Evolutionary conservation across 352 stramenopile species (phyloP).

Genomic region (Discostella stelligera): DNA sequence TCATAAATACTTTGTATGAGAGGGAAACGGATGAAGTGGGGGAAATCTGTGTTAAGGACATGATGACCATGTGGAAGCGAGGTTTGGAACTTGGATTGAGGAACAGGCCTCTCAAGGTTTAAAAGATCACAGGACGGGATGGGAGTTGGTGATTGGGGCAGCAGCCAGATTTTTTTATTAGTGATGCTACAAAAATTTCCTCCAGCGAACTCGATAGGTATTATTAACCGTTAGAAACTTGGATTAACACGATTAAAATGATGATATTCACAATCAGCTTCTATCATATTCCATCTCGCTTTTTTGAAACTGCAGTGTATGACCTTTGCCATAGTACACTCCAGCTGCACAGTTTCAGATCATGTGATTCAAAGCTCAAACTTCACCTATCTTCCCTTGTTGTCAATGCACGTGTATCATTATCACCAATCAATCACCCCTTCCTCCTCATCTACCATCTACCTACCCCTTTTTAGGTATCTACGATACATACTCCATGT

Average conservation of each 20-base stretch:
- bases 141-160: not conserved
- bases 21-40: conserved; percentile 67
- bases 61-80: conserved; percentile 65
- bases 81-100: conserved; percentile 54
- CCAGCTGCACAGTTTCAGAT: too few species aligned
- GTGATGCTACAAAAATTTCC: not conserved
- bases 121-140: not conserved
- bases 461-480: too few species aligned
- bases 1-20: conserved; percentile 59
- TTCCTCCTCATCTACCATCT: too few species aligned
- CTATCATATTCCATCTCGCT: too few species aligned
- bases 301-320: too few species aligned
- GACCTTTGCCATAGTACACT: too few species aligned
- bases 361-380: conserved; percentile 66
- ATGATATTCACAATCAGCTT: too few species aligned
- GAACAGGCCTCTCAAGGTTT: conserved; percentile 56
- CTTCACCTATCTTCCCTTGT: conserved; percentile 41
- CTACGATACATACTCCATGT: too few species aligned
- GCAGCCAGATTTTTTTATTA: not conserved
- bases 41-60: conserved; percentile 64
- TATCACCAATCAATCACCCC: too few species aligned
- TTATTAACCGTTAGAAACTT: not conserved
- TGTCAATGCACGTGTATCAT: too few species aligned
- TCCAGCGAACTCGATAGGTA: not conserved
- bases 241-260: not conserved